Conservation (phyloP, 306 rosid species). For the Carpinus viminea region DNA sequence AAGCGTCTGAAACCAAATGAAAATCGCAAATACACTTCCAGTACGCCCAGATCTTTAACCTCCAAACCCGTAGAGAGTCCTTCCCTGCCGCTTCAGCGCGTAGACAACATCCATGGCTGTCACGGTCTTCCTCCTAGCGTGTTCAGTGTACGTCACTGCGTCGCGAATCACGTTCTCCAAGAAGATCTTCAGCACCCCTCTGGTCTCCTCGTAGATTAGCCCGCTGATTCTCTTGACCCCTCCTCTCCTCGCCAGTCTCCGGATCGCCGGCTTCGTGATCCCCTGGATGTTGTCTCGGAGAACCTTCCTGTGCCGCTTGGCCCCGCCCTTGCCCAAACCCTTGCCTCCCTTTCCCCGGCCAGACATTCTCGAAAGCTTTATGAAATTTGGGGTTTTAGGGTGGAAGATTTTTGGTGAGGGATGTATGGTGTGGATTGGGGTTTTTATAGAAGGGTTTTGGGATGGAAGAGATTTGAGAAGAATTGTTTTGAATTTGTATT, state of each 20-base stretch:
- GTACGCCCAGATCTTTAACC: slow-evolving; percentile 3
- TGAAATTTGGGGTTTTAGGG: not conserved
- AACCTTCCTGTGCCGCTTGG: slow-evolving; percentile 40
- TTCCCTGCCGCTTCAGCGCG: slow-evolving; percentile 39
- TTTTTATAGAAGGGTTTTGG: not conserved
- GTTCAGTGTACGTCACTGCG: slow-evolving; percentile 31
- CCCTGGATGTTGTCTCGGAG: slow-evolving; percentile 42
- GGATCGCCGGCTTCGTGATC: slow-evolving; percentile 41
- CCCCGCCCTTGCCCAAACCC: slow-evolving; percentile 45
- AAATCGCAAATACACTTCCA: not conserved
- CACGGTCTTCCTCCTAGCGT: slow-evolving; percentile 34
- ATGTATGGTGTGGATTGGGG: not conserved
- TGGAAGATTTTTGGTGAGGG: not conserved
- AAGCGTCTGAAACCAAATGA: too few species aligned
- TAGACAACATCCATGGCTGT: slow-evolving; percentile 45
- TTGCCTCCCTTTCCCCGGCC: slow-evolving; percentile 48
- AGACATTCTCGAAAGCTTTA: not conserved
- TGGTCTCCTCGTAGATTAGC: slow-evolving; percentile 35
- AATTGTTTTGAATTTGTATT: not conserved
- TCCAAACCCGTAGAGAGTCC: slow-evolving; percentile 37
- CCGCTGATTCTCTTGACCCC: slow-evolving; percentile 44
- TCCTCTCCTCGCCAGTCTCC: slow-evolving; percentile 36
- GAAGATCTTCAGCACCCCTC: slow-evolving; percentile 37
- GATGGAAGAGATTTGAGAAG: not conserved
- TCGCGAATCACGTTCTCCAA: slow-evolving; percentile 38